phyloP scores from a whole-genome alignment of 2,329 filamentous ascomycete genomes.

The Aureobasidium pullulans region DNA sequence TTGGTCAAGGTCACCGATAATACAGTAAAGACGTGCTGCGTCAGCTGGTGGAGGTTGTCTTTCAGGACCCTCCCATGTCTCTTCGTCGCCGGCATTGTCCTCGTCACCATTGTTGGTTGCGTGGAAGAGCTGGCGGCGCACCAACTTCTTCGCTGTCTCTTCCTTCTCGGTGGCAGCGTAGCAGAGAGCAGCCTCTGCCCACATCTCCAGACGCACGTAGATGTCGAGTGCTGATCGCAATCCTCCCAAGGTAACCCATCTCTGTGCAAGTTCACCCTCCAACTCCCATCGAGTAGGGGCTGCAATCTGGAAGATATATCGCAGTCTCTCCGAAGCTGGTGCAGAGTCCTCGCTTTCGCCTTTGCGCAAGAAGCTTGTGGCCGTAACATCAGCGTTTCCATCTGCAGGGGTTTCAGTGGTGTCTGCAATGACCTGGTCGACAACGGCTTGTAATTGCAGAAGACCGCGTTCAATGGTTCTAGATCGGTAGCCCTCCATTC shows the following conservation, averaged over 20 bases:
- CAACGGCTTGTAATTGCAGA: slow-evolving; percentile 86
- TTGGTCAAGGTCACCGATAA: slow-evolving; percentile 80
- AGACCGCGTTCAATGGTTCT: slow-evolving; percentile 84
- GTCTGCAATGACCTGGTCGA: slow-evolving; percentile 90
- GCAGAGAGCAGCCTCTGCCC: slow-evolving; percentile 91
- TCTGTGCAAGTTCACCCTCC: slow-evolving; percentile 82
- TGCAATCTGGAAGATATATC: slow-evolving; percentile 75
- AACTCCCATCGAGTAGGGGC: slow-evolving; percentile 89
- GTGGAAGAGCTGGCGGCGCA: slow-evolving; percentile 73
- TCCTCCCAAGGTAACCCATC: slow-evolving; percentile 87
- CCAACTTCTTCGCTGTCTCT: slow-evolving; percentile 68
- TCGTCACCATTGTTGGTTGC: slow-evolving; percentile 42
- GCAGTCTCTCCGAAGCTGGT: slow-evolving; percentile 64
- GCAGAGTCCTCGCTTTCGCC: slow-evolving; percentile 71
- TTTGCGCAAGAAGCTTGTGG: slow-evolving; percentile 74
- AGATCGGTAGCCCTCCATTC: slow-evolving; percentile 81
- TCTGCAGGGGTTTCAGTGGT: slow-evolving; percentile 43
- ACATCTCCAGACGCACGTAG: slow-evolving; percentile 85
- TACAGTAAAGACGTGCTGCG: slow-evolving; percentile 83
- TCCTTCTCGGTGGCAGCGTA: slow-evolving; percentile 73
- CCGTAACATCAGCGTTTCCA: slow-evolving; percentile 32
- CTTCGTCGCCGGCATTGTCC: slow-evolving; percentile 29
- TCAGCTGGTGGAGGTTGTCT: slow-evolving; percentile 66
- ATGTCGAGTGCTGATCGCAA: slow-evolving; percentile 88
- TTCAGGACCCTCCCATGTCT: slow-evolving; percentile 59